A percentile compares a stretch with the other conserved stretches of the same genome.
Evolutionary conservation across 2,329 filamentous ascomycete genomes (phyloP).

Genomic region (Fusarium palustre): DNA sequence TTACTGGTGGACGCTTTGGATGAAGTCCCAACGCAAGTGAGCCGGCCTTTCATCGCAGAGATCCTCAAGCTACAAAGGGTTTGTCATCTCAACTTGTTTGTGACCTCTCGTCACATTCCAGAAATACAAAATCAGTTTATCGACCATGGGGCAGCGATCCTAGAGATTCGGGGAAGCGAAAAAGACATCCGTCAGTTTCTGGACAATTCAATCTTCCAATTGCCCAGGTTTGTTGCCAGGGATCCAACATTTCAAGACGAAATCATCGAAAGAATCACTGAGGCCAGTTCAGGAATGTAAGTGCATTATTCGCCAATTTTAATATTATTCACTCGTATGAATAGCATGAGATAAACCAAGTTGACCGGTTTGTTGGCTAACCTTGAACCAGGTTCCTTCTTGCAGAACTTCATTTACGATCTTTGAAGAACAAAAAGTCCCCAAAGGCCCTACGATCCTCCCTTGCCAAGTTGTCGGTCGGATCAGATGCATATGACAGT

Average conservation of each 20-base stretch:
- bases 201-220: background rate
- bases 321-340: too few species aligned
- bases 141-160: accelerated
- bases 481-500: background rate
- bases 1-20: background rate
- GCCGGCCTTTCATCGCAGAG: background rate
- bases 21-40: accelerated
- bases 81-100: accelerated
- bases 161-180: background rate
- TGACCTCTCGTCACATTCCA: background rate
- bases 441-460: accelerated
- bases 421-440: background rate
- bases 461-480: accelerated
- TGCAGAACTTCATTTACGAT: background rate
- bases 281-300: background rate
- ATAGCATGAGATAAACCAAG: background rate
- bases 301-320: background rate
- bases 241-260: accelerated
- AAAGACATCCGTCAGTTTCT: background rate
- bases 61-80: accelerated
- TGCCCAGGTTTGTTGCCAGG: background rate
- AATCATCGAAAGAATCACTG: background rate
- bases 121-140: background rate
- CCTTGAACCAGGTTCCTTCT: background rate
- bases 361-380: background rate